Evolutionary conservation across 345 rosid species (phyloP), one percentile per base, ranked within the genome.

Genomic region (Acer campestre): DNA sequence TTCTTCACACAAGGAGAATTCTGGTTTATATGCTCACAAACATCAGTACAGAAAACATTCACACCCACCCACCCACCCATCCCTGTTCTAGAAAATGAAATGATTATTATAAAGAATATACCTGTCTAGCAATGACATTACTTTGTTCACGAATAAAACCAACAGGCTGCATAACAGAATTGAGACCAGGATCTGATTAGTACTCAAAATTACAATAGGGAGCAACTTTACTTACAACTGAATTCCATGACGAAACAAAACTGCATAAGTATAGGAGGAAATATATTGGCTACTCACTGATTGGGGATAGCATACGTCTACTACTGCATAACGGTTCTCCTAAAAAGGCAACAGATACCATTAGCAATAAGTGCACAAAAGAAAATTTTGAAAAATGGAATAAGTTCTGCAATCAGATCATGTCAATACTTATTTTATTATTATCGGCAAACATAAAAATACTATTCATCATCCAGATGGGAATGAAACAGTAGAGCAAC

Each of bases 261-360:
- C 7, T 9, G 20, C 70, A 74, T 4, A 9, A 31, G 10, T 25
- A 66, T n/a, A 29, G 59, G 61, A 69, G 14, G n/a, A 65, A 38
- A 17, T n/a, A 17, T 35, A 66, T 23, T 48, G 9, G 73, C 29
- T 58, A 89, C 96, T 90, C 75, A 95, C 98, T 29, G 94, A 72
- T 73, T 89, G 83, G 51, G 98, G 98, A 81, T 89, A 91, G 86
- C 94, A 92, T 53, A 92, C 98, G 83, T 95, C 99, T 31, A 93
- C 91, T 18, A 93, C 73, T 29, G 86, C 89, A 85, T 95, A 93
- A n/a, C 97, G 96, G 68, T 91, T 95, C 85, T 95, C 99, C 96
- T 95, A 88, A 84, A 89, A 71, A 61, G 18, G 13, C 38, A 76
- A 74, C 16, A 80, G 61, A 69, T 25, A 10, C 11, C 31, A 81